A percentile compares a stretch with the other conserved stretches of the same genome.
phyloP scores from a whole-genome alignment of 2,329 filamentous ascomycete species.

The Trichoderma endophyticum region DNA sequence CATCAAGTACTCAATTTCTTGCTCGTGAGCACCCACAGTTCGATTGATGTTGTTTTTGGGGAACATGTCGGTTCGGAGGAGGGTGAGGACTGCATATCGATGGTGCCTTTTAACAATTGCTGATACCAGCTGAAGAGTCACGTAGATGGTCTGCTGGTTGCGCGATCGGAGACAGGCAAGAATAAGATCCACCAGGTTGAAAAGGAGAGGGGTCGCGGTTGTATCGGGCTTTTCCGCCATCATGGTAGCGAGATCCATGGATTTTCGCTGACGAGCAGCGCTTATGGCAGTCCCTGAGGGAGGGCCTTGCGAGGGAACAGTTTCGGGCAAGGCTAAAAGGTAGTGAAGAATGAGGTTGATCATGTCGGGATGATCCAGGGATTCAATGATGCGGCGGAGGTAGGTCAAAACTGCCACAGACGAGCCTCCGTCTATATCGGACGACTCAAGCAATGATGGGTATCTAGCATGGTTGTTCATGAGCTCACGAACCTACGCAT shows the following conservation, averaged over 20 bases:
- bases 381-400: constrained; percentile 83
- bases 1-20: constrained; percentile 71
- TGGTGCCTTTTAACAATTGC: constrained; percentile 86
- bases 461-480: constrained; percentile 55
- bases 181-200: constrained; percentile 89
- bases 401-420: constrained; percentile 96
- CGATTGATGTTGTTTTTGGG: constrained; percentile 53
- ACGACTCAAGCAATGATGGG: constrained; percentile 92
- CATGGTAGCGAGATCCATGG: constrained; percentile 79
- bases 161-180: constrained; percentile 78
- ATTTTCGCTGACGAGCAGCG: constrained; percentile 77
- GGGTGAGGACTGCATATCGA: constrained; percentile 73
- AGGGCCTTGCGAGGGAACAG: constrained; percentile 34
- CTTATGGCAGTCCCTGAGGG: constrained; percentile 54
- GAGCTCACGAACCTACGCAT: not conserved
- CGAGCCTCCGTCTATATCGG: constrained; percentile 93
- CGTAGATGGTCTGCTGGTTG: constrained; percentile 84
- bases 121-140: constrained; percentile 82
- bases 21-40: constrained; percentile 71
- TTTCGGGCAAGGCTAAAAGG: constrained; percentile 74
- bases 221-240: constrained; percentile 71
- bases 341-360: constrained; percentile 93
- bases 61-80: constrained; percentile 65
- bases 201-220: constrained; percentile 76
- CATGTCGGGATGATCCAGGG: constrained; percentile 88